These are phyloP conservation scores for Polygonum aviculare DNA, from an alignment of 148 eudicot species.

Conservation along the genomic window DNA sequence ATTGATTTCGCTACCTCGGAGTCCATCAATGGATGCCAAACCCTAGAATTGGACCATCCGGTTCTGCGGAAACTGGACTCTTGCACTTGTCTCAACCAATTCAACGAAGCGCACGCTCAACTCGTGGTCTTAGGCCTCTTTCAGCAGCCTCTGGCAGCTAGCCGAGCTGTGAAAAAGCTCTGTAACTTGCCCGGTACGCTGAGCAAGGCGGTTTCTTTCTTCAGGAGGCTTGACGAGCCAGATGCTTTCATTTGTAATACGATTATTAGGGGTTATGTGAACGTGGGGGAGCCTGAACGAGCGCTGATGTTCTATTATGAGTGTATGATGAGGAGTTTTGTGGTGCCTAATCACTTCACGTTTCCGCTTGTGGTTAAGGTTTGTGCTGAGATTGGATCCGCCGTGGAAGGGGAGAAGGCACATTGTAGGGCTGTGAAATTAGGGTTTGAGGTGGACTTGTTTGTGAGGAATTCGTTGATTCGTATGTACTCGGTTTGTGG, in stretches of 20 bases:
- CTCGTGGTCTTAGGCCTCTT: slow-evolving; percentile 37
- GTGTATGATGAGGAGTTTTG: slow-evolving; percentile 23
- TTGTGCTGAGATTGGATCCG: slow-evolving; percentile 11
- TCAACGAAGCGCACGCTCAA: slow-evolving; percentile 48
- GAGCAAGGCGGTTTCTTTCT: slow-evolving; percentile 26
- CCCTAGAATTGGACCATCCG: slow-evolving; percentile 32
- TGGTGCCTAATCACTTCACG: slow-evolving; percentile 12
- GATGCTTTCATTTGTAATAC: slow-evolving; percentile 59
- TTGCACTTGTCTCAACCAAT: slow-evolving; percentile 20
- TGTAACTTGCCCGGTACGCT: slow-evolving; percentile 28
- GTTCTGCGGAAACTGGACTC: slow-evolving; percentile 38
- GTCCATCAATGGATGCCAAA: slow-evolving; percentile 5
- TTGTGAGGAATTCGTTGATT: slow-evolving; percentile 13
- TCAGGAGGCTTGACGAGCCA: slow-evolving; percentile 26
- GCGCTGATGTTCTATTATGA: slow-evolving; percentile 35
- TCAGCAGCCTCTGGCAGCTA: slow-evolving; percentile 35
- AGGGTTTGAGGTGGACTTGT: slow-evolving; percentile 14
- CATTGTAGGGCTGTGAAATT: slow-evolving; percentile 11
- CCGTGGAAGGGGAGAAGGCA: slow-evolving; percentile 8
- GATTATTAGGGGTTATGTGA: slow-evolving; percentile 35
- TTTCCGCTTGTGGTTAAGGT: slow-evolving; percentile 9
- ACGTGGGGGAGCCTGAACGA: slow-evolving; percentile 22
- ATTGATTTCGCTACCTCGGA: neutral
- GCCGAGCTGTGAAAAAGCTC: slow-evolving; percentile 43
- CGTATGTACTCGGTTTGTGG: slow-evolving; percentile 29